Conservation (phyloP, 495 filamentous ascomycete genomes). For the Penicillium herquei region DNA sequence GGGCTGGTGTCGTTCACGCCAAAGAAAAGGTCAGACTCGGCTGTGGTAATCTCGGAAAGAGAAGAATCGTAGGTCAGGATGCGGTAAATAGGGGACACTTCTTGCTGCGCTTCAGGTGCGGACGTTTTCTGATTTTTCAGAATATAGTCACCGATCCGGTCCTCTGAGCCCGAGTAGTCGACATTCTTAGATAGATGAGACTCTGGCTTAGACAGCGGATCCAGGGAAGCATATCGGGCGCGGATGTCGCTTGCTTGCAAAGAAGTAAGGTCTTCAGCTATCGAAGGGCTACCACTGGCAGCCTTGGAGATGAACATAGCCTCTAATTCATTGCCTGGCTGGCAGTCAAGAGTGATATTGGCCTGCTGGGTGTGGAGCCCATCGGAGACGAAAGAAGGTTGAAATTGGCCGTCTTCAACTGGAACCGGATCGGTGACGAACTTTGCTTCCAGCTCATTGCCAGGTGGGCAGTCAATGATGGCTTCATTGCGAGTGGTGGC, state of each 20-base stretch:
- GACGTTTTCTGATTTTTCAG: neutral
- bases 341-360: conserved; percentile 3
- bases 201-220: conserved; percentile 24
- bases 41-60: conserved; percentile 56
- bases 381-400: neutral
- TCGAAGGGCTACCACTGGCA: conserved; percentile 5
- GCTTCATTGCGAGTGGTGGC: neutral
- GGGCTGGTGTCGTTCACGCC: conserved; percentile 40
- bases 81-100: conserved; percentile 51
- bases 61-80: conserved; percentile 70
- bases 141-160: conserved; percentile 16
- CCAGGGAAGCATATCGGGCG: conserved; percentile 33
- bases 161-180: conserved; percentile 29
- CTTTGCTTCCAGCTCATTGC: conserved; percentile 13
- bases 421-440: conserved; percentile 4
- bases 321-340: conserved; percentile 14
- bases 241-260: conserved; percentile 51
- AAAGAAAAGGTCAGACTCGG: conserved; percentile 62
- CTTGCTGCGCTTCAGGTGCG: neutral
- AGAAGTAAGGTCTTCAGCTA: conserved; percentile 40
- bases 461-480: conserved; percentile 8
- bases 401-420: neutral
- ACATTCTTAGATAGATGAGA: conserved; percentile 27
- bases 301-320: conserved; percentile 8
- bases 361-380: neutral